phyloP scores from a whole-genome alignment of 805 yeast genomes.

The Wickerhamomyces xylosicus region DNA sequence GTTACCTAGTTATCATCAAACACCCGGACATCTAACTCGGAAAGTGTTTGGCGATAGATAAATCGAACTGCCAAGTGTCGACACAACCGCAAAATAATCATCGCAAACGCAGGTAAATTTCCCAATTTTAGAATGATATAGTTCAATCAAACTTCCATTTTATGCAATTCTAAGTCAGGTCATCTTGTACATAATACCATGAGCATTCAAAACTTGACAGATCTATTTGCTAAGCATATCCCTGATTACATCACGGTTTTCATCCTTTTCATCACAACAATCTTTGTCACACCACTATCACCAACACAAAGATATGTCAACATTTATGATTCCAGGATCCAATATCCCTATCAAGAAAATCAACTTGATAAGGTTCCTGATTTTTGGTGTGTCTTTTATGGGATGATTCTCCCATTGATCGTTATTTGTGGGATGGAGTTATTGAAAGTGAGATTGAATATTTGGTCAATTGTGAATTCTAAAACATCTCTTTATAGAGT shows the following conservation, averaged over 20 bases:
- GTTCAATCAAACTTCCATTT: too few species aligned
- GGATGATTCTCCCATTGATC: conserved; percentile 1
- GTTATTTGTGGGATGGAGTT: conserved; percentile 2
- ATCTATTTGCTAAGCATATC: too few species aligned
- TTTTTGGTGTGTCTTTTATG: conserved; percentile 4
- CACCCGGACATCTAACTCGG: too few species aligned
- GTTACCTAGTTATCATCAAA: too few species aligned
- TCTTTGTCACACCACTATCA: not conserved
- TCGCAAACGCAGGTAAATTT: too few species aligned
- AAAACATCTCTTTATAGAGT: conserved; percentile 1
- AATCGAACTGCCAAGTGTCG: too few species aligned
- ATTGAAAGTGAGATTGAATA: not conserved
- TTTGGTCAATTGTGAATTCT: conserved; percentile 3
- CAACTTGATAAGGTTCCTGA: conserved; percentile 6
- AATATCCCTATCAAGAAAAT: conserved; percentile 19
- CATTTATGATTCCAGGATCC: conserved; percentile 20
- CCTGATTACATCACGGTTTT: not conserved
- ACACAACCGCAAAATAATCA: too few species aligned
- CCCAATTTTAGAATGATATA: too few species aligned
- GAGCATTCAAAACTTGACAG: too few species aligned
- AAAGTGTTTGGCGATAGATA: too few species aligned
- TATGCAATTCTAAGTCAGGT: too few species aligned
- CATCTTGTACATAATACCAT: too few species aligned
- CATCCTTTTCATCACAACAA: not conserved
- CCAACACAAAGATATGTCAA: conserved; percentile 24